phyloP scores from a whole-genome alignment of 352 stramenopile genomes.

The Globisporangium carolinianum region DNA sequence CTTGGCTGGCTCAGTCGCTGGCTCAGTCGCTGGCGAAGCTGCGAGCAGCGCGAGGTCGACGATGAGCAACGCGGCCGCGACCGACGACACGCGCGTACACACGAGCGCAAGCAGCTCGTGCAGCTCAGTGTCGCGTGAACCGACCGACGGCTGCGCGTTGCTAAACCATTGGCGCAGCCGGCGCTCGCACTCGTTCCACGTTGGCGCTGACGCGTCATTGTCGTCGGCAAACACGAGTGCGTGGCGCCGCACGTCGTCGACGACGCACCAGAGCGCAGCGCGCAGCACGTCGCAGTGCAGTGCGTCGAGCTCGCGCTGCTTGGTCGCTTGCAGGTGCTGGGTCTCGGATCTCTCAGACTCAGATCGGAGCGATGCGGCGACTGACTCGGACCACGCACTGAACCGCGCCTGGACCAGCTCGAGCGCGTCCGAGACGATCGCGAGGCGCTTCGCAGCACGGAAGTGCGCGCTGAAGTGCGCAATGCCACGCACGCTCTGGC shows the following conservation, averaged over 20 bases:
- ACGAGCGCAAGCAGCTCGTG: slow-evolving; percentile 4
- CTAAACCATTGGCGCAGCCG: slow-evolving; percentile 12
- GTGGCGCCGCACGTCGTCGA: slow-evolving; percentile 11
- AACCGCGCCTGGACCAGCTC: slow-evolving; percentile 38
- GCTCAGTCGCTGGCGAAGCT: background rate
- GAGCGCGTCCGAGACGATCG: slow-evolving; percentile 40
- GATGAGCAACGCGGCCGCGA: slow-evolving; percentile 11
- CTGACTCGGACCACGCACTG: slow-evolving; percentile 20
- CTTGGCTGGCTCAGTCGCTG: background rate
- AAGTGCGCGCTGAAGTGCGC: slow-evolving; percentile 33
- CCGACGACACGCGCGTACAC: slow-evolving; percentile 10
- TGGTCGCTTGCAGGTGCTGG: slow-evolving; percentile 1
- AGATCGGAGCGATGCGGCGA: too few species aligned
- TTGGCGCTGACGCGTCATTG: background rate
- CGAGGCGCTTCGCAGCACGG: slow-evolving; percentile 35
- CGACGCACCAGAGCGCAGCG: slow-evolving; percentile 21
- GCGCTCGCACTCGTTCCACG: slow-evolving; percentile 7
- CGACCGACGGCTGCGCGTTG: background rate
- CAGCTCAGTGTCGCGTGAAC: background rate
- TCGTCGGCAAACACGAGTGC: background rate
- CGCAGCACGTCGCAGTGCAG: slow-evolving; percentile 30
- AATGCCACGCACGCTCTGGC: slow-evolving; percentile 25
- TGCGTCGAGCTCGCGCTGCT: slow-evolving; percentile 29
- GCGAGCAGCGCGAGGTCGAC: slow-evolving; percentile 6
- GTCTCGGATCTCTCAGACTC: slow-evolving; percentile 16